A percentile compares a stretch with the other conserved stretches of the same genome.
phyloP scores from a whole-genome alignment of 208 protist genomes.

The Leptomonas seymouri region DNA sequence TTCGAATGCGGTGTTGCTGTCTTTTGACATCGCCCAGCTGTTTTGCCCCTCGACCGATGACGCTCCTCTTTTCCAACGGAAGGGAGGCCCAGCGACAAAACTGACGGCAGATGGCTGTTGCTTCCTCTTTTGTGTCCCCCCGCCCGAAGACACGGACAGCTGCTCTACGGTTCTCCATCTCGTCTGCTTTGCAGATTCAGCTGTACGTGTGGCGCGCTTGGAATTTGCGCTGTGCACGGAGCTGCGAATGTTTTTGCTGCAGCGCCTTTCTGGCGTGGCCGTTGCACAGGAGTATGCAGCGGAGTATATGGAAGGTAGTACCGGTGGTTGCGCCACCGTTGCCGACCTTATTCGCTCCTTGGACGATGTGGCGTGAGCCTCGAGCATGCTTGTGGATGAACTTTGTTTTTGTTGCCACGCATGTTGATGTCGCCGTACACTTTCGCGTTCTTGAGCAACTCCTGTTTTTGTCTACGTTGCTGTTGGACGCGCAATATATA shows the following conservation, averaged over 20 bases:
- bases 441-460: no score
- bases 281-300: not conserved
- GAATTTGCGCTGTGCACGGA: slow-evolving; percentile 8
- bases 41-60: slow-evolving; percentile 4
- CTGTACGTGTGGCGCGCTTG: not conserved
- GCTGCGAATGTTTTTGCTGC: slow-evolving; percentile 14
- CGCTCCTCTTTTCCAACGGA: not conserved
- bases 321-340: not conserved
- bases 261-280: slow-evolving; percentile 17
- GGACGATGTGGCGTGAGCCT: not conserved
- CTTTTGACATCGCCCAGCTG: slow-evolving; percentile 1
- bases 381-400: no score
- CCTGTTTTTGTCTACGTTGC: no score
- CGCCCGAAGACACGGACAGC: not conserved
- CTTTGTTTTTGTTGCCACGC: no score
- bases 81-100: not conserved
- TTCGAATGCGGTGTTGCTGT: slow-evolving; percentile 10
- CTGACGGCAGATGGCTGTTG: slow-evolving; percentile 2
- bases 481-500: no score
- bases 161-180: slow-evolving; percentile 13
- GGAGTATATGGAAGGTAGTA: not conserved
- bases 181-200: slow-evolving; percentile 11
- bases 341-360: slow-evolving; percentile 1
- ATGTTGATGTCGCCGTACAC: no score
- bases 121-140: slow-evolving; percentile 14